phyloP scores from a whole-genome alignment of 2,329 filamentous ascomycete genomes.

The Aspergillus novofumigatus region DNA sequence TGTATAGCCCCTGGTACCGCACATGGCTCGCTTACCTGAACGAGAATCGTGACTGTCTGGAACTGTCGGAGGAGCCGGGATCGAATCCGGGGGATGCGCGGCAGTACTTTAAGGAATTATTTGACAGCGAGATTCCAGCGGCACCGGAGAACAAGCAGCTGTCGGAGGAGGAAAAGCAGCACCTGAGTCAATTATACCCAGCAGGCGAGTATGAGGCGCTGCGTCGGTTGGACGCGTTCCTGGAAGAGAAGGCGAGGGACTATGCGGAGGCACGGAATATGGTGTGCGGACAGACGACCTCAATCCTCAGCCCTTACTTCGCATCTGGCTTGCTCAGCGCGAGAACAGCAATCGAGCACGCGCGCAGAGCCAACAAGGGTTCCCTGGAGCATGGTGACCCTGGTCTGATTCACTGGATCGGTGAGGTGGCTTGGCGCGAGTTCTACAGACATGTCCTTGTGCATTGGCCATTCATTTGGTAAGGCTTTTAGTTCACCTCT shows the following conservation, averaged over 20 bases:
- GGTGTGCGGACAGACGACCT: conserved; percentile 60
- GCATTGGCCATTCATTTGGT: conserved; percentile 70
- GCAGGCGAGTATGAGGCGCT: conserved; percentile 70
- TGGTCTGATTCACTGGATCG: conserved; percentile 71
- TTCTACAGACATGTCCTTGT: conserved; percentile 85
- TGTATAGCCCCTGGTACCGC: conserved; percentile 79
- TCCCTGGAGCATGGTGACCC: conserved; percentile 62
- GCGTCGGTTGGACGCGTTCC: conserved; percentile 62
- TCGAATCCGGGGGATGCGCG: conserved; percentile 52
- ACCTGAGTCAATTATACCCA: conserved; percentile 62
- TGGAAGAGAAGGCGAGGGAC: conserved; percentile 56
- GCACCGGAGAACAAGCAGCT: conserved; percentile 62
- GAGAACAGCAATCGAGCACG: conserved; percentile 61
- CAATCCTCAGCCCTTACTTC: conserved; percentile 67
- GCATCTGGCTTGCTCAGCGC: conserved; percentile 65
- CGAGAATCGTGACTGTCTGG: conserved; percentile 62
- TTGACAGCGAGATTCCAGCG: conserved; percentile 57
- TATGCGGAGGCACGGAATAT: conserved; percentile 66
- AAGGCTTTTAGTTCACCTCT: neutral
- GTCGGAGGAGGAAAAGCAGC: conserved; percentile 54
- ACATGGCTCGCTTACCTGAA: conserved; percentile 72
- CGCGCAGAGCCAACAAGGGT: conserved; percentile 58
- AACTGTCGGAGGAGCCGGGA: conserved; percentile 55
- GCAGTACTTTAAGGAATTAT: conserved; percentile 52
- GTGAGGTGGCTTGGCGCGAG: conserved; percentile 80